A percentile compares a stretch with the other conserved stretches of the same genome.
These are phyloP conservation scores for Collybiopsis confluens DNA, from an alignment of 768 basidiomycete species.

Conservation along the genomic window DNA sequence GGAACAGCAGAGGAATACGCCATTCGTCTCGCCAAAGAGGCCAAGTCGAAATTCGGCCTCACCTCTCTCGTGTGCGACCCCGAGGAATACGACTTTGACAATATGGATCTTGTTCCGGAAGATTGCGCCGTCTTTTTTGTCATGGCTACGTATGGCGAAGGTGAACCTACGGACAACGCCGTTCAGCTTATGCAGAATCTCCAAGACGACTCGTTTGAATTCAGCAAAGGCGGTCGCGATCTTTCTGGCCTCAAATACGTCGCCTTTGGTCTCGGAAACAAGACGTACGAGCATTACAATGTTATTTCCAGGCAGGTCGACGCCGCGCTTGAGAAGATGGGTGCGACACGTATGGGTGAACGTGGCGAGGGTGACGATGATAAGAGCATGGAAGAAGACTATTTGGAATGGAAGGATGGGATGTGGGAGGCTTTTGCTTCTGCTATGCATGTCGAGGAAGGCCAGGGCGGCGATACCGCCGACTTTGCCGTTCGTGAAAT, in stretches of 20 bases:
- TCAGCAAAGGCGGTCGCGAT: slow-evolving; percentile 70
- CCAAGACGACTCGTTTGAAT: slow-evolving; percentile 82
- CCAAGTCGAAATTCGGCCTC: slow-evolving; percentile 92
- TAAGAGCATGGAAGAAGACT: slow-evolving; percentile 99
- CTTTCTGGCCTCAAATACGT: slow-evolving; percentile 91
- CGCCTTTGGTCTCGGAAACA: slow-evolving; percentile 89
- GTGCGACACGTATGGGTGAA: slow-evolving; percentile 80
- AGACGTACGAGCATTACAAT: slow-evolving; percentile 96
- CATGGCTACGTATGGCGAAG: slow-evolving; percentile 98
- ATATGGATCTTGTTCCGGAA: slow-evolving; percentile 85
- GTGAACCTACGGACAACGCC: slow-evolving; percentile 98
- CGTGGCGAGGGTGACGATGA: slow-evolving; percentile 98
- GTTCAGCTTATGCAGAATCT: slow-evolving; percentile 92
- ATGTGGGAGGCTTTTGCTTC: slow-evolving; percentile 93
- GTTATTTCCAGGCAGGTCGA: slow-evolving; percentile 82
- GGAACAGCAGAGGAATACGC: slow-evolving; percentile 99
- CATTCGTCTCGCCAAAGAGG: slow-evolving; percentile 95
- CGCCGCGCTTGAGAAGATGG: slow-evolving; percentile 66
- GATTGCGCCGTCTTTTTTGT: slow-evolving; percentile 90
- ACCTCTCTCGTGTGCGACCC: slow-evolving; percentile 97
- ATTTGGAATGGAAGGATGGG: slow-evolving; percentile 96
- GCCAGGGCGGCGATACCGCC: slow-evolving; percentile 90
- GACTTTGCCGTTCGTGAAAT: slow-evolving; percentile 93
- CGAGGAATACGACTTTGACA: slow-evolving; percentile 98
- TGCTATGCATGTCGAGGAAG: slow-evolving; percentile 87